Base-by-base conservation (phyloP, 192 early-diverging fungal genomes). In the Gonapodya sp. region DNA sequence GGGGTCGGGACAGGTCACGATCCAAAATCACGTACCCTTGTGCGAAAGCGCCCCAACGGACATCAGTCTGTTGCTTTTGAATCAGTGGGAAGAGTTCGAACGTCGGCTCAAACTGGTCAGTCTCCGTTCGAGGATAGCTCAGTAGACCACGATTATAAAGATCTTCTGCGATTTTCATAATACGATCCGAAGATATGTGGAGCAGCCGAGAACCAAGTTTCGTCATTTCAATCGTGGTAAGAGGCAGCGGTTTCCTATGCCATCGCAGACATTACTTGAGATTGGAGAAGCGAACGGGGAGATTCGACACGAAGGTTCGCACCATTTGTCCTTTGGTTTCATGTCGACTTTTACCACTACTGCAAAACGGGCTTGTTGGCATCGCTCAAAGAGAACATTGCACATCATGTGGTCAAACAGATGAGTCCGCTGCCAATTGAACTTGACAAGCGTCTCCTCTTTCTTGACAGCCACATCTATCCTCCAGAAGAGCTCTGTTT, bases 41-140 rank as follows among this genome's bases (percentile, higher is more conserved):
- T 0, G 85, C 87, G 74, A 87, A 89, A 31, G 64, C 78, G 0
- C 86, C 87, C 85, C 88, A 83, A 18, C 74, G 46, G 32, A 81
- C 84, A 85, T 91, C 87, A 18, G 77, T 36, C 1, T 82, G 84
- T 80, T 95, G 94, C 37, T 90, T 90, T 36, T 90, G 81, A 2
- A 98, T 89, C 0, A 93, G 82, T 0, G 86, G 84, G 2, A 84
- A 82, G 35, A 97, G 84, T 77, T 95, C 87, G 83, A 97, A 95
- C 73, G 86, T 88, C 1, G 78, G 64, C 80, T 93, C 91, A 83
- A 96, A 99, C 80, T 95, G 90, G 82, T 98, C 94, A 1, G 97
- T 98, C 82, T 99, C 97, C 1, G 97, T 99, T 78, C 97, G 90
- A 33, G 96, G 96, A 80, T 99, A 99, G 86, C 95, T 96, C 80